Evolutionary conservation across 176 grass and related monocot genomes (phyloP).

Genomic region (Cymbopogon citratus): DNA sequence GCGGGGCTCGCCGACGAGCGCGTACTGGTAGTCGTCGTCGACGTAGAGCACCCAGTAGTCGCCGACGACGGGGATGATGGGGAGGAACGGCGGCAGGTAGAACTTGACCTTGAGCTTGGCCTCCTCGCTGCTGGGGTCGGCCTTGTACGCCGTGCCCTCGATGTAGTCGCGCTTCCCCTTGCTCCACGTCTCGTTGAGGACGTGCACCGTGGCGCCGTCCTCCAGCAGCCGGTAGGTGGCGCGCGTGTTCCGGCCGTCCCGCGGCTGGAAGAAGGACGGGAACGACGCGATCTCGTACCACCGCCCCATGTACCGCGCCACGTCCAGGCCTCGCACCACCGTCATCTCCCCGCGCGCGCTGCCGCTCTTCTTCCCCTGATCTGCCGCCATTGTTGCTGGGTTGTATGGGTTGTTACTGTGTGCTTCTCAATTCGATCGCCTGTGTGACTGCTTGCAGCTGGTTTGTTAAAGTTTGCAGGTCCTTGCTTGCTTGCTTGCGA

Average conservation of each 20-base stretch:
- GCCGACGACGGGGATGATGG: constrained; percentile 75
- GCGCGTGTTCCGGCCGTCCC: constrained; percentile 64
- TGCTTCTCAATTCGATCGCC: not conserved
- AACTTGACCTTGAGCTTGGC: constrained; percentile 99
- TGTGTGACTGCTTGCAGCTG: not conserved
- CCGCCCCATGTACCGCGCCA: constrained; percentile 80
- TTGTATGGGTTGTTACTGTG: too few relatives aligned
- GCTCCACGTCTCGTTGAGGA: constrained; percentile 95
- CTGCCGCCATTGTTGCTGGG: not conserved
- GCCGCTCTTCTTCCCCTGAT: constrained; percentile 31
- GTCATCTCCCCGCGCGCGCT: constrained; percentile 38
- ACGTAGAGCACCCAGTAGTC: constrained; percentile 93
- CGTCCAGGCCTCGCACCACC: constrained; percentile 63
- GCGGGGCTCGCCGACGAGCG: constrained; percentile 67
- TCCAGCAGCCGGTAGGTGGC: constrained; percentile 61
- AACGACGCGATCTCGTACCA: constrained; percentile 95
- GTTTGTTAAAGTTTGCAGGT: not conserved
- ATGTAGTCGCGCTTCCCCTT: constrained; percentile 56
- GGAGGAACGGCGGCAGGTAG: constrained; percentile 87
- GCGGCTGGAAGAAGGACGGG: constrained; percentile 67
- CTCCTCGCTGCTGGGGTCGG: constrained; percentile 61
- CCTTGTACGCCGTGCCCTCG: constrained; percentile 82
- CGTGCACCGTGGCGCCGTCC: constrained; percentile 72
- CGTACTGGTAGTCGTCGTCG: constrained; percentile 66
- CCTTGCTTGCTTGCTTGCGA: not conserved